Percentiles rank a stretch among this genome's conserved stretches.
phyloP scores from a whole-genome alignment of 805 yeast species.

The Priceomyces fermenticarens region DNA sequence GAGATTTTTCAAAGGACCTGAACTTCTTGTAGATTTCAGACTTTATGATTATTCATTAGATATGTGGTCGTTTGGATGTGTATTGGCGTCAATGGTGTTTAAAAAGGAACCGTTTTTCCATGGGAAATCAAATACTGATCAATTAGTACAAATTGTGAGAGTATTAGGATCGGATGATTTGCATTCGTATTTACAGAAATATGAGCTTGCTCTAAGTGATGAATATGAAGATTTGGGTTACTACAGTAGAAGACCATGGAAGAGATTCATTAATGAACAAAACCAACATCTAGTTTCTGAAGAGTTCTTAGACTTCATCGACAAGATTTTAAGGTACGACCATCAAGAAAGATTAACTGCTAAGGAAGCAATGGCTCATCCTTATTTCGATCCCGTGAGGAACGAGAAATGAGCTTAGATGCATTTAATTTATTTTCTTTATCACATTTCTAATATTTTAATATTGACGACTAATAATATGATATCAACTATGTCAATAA shows the following conservation, averaged over 20 bases:
- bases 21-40: slow-evolving; percentile 75
- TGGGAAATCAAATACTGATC: slow-evolving; percentile 89
- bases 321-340: slow-evolving; percentile 72
- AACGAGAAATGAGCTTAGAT: slow-evolving; percentile 1
- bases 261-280: slow-evolving; percentile 52
- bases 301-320: slow-evolving; percentile 66
- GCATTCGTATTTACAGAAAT: slow-evolving; percentile 61
- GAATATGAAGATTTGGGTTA: slow-evolving; percentile 79
- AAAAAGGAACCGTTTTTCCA: slow-evolving; percentile 91
- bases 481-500: too few species aligned
- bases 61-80: slow-evolving; percentile 89
- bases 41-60: slow-evolving; percentile 87
- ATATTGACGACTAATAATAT: too few species aligned
- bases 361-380: slow-evolving; percentile 79
- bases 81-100: slow-evolving; percentile 85
- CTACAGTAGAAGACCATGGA: slow-evolving; percentile 67
- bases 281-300: slow-evolving; percentile 52
- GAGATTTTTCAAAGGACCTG: slow-evolving; percentile 90
- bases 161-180: slow-evolving; percentile 84
- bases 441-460: too few species aligned
- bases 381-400: slow-evolving; percentile 46
- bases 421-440: neutral
- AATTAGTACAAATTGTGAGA: slow-evolving; percentile 83
- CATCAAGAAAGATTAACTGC: slow-evolving; percentile 89
- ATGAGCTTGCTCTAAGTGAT: slow-evolving; percentile 63